A percentile compares a stretch with the other conserved stretches of the same genome.
These are phyloP conservation scores for Suillus occidentalis DNA, from an alignment of 768 basidiomycete genomes.

Conservation along the genomic window DNA sequence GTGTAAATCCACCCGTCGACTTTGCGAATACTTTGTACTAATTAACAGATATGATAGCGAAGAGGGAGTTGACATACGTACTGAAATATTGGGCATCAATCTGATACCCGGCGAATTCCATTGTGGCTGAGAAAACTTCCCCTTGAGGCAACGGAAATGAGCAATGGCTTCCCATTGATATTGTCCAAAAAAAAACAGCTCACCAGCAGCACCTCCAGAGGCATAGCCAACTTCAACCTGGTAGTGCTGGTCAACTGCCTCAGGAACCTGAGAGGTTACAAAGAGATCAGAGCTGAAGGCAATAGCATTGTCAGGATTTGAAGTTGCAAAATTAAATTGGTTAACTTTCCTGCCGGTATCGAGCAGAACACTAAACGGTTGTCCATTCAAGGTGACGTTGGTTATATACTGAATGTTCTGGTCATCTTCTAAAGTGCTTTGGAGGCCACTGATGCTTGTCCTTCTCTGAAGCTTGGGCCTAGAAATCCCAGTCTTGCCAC, in stretches of 20 bases:
- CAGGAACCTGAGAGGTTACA: slow-evolving; percentile 47
- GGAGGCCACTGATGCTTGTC: slow-evolving; percentile 26
- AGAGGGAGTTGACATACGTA: slow-evolving; percentile 4
- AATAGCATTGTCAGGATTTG: slow-evolving; percentile 36
- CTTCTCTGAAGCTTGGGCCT: slow-evolving; percentile 23
- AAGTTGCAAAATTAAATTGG: slow-evolving; percentile 28
- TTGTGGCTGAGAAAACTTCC: slow-evolving; percentile 27
- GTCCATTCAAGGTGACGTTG: slow-evolving; percentile 41
- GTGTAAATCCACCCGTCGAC: slow-evolving; percentile 5
- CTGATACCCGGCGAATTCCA: slow-evolving; percentile 41
- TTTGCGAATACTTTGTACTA: slow-evolving; percentile 21
- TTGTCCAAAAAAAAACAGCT: not conserved
- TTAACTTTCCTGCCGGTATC: slow-evolving; percentile 46
- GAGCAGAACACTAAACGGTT: slow-evolving; percentile 34
- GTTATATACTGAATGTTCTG: slow-evolving; percentile 37
- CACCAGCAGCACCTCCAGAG: slow-evolving; percentile 52
- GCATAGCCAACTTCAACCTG: slow-evolving; percentile 51
- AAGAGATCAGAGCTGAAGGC: slow-evolving; percentile 62
- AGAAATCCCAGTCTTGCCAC: slow-evolving; percentile 13
- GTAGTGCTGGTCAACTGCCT: slow-evolving; percentile 38
- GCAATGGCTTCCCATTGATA: not conserved
- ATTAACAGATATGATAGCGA: slow-evolving; percentile 8
- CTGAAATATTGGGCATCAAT: slow-evolving; percentile 42
- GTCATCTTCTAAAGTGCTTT: slow-evolving; percentile 27
- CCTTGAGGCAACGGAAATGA: slow-evolving; percentile 21